Conservation (phyloP, 2,329 filamentous ascomycete genomes). For the Paradendryphiella salina region DNA sequence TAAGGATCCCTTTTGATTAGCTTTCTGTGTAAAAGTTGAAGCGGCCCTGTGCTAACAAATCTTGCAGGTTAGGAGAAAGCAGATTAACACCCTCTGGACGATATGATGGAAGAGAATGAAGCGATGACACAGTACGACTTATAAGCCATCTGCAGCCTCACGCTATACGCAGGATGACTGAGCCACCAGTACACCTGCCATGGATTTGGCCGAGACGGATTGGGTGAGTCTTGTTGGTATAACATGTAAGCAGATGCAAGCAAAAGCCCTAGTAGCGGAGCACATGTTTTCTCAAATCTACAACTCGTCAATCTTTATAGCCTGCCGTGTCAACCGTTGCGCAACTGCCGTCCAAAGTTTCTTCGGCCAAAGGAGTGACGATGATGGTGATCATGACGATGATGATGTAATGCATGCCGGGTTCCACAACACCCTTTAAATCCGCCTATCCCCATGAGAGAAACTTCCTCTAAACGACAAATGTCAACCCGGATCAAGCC, state of each 20-base stretch:
- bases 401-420: constrained; percentile 11
- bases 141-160: neutral
- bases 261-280: neutral
- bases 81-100: constrained; percentile 68
- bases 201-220: neutral
- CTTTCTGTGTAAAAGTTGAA: neutral
- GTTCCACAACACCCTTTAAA: neutral
- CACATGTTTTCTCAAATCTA: neutral
- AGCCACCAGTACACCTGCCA: neutral
- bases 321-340: too few relatives aligned
- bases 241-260: neutral
- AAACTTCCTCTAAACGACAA: too few relatives aligned
- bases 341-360: too few relatives aligned
- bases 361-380: neutral
- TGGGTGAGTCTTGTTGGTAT: neutral
- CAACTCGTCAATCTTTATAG: too few relatives aligned
- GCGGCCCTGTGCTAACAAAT: constrained; percentile 13
- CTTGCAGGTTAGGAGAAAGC: constrained; percentile 60
- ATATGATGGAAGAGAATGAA: constrained; percentile 36
- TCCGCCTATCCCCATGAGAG: constrained; percentile 1
- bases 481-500: too few relatives aligned
- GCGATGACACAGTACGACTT: neutral
- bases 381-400: constrained; percentile 8
- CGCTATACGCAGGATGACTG: neutral
- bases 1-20: constrained; percentile 48